These are phyloP conservation scores for Beauveria brongniartii DNA, from an alignment of 2,329 filamentous ascomycete species.

Conservation along the genomic window DNA sequence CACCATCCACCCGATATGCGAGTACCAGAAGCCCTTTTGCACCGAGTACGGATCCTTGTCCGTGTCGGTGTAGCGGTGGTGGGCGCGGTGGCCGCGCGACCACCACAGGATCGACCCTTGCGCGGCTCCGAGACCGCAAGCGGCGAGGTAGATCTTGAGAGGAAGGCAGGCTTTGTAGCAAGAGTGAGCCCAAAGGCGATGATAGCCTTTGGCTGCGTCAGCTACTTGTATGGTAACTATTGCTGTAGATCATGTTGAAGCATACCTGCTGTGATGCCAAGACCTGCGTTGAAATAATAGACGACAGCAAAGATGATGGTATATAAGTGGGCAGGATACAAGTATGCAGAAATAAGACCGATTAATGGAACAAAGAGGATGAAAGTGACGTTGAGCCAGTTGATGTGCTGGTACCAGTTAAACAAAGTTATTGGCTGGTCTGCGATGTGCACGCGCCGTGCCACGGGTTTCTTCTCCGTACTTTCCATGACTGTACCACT, in stretches of 20 bases:
- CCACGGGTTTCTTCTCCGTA: background rate
- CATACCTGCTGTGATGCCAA: slow-evolving; percentile 64
- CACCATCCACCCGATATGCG: slow-evolving; percentile 77
- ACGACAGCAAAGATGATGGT: slow-evolving; percentile 60
- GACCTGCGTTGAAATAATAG: slow-evolving; percentile 70
- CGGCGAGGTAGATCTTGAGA: slow-evolving; percentile 74
- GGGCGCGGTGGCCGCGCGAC: slow-evolving; percentile 77
- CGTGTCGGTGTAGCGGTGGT: slow-evolving; percentile 88
- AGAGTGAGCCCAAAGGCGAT: slow-evolving; percentile 79
- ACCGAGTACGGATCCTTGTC: slow-evolving; percentile 90
- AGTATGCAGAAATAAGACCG: slow-evolving; percentile 66
- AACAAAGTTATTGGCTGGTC: slow-evolving; percentile 69
- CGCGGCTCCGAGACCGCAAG: slow-evolving; percentile 73
- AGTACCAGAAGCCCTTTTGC: slow-evolving; percentile 79
- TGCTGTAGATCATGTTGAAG: background rate
- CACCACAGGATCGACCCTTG: slow-evolving; percentile 86
- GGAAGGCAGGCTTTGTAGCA: slow-evolving; percentile 72
- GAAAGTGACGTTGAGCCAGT: slow-evolving; percentile 82
- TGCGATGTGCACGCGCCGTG: slow-evolving; percentile 56
- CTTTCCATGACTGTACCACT: background rate
- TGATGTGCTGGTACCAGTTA: slow-evolving; percentile 89
- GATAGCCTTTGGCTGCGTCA: slow-evolving; percentile 22
- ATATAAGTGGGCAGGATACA: slow-evolving; percentile 54
- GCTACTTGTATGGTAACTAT: background rate
- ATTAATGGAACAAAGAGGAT: slow-evolving; percentile 69